phyloP scores from a whole-genome alignment of 225 moss, liverwort and hornwort genomes.

The Climacium dendroides region DNA sequence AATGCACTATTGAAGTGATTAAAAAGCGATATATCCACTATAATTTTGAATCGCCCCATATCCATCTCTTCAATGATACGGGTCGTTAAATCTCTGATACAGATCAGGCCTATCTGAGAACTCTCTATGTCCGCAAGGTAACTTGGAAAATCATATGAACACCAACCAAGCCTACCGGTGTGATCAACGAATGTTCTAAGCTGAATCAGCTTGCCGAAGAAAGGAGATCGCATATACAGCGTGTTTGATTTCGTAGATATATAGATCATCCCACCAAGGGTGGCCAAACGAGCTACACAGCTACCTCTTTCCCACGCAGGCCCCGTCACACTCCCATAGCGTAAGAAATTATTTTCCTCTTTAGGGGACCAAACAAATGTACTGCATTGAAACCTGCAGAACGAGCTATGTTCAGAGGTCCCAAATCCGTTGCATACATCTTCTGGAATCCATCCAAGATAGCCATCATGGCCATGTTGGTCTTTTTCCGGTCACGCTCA shows the following conservation, averaged over 20 bases:
- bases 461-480: constrained; percentile 90
- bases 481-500: constrained; percentile 60
- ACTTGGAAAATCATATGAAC: neutral
- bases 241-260: neutral
- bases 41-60: too few relatives aligned
- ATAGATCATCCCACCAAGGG: neutral
- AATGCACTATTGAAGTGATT: neutral
- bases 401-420: constrained; percentile 57
- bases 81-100: neutral
- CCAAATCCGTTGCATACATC: constrained; percentile 62
- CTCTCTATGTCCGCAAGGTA: neutral
- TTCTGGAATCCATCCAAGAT: constrained; percentile 88
- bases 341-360: constrained; percentile 74
- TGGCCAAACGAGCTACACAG: neutral
- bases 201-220: neutral
- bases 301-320: neutral
- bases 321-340: constrained; percentile 59
- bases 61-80: neutral
- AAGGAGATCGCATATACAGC: neutral
- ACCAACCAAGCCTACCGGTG: neutral
- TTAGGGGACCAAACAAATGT: constrained; percentile 74
- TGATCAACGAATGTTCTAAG: neutral
- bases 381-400: constrained; percentile 72
- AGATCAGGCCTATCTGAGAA: neutral
- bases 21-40: neutral